These are phyloP conservation scores for Xylariales sp. DNA, from an alignment of 2,329 filamentous ascomycete genomes.

Conservation along the genomic window DNA sequence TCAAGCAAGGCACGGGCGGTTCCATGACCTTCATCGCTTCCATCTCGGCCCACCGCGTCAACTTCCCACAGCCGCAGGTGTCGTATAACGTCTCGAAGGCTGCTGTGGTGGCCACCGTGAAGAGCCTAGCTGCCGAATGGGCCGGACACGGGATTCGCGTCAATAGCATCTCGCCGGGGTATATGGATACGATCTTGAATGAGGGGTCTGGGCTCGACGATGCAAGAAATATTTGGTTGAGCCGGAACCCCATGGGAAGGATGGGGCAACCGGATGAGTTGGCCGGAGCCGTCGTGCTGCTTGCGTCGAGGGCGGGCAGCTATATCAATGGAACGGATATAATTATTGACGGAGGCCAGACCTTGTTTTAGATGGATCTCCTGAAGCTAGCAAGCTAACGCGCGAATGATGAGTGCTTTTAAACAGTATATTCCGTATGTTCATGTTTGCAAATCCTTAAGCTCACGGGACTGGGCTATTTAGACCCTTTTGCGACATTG, in stretches of 20 bases:
- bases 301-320: conserved; percentile 56
- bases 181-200: conserved; percentile 74
- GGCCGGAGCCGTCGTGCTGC: conserved; percentile 55
- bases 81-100: conserved; percentile 72
- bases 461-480: no score
- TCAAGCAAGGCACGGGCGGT: conserved; percentile 44
- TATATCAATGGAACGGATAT: conserved; percentile 66
- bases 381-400: no score
- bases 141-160: conserved; percentile 64
- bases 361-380: conserved; percentile 17
- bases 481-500: no score
- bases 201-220: conserved; percentile 54
- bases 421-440: no score
- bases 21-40: conserved; percentile 63
- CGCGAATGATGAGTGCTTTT: no score
- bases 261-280: conserved; percentile 63
- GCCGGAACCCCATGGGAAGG: conserved; percentile 50
- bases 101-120: conserved; percentile 58
- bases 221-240: conserved; percentile 50
- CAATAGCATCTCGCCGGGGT: conserved; percentile 67
- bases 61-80: conserved; percentile 67
- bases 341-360: conserved; percentile 56
- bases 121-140: conserved; percentile 69
- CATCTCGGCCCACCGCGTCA: conserved; percentile 64
- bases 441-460: no score